A percentile compares a stretch with the other conserved stretches of the same genome.
Evolutionary conservation across 768 basidiomycete species (phyloP).

Genomic region (Lactifluus hygrophoroides): DNA sequence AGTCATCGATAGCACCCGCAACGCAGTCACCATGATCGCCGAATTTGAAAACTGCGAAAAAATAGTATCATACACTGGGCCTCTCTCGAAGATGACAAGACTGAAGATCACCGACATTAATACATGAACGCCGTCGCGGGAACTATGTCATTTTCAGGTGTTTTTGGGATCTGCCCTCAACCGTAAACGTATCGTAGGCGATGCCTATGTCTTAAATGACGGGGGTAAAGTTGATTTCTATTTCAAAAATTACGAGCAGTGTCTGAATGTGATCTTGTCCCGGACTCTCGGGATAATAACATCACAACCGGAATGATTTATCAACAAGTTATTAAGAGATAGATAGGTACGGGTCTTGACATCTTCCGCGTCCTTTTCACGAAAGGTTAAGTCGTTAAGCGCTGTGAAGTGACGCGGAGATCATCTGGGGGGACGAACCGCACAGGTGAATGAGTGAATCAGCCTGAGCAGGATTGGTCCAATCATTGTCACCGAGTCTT

Average conservation of each 20-base stretch:
- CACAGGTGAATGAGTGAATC: conserved; percentile 75
- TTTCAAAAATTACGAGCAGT: conserved; percentile 97
- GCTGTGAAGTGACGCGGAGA: conserved; percentile 58
- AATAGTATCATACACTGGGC: conserved; percentile 92
- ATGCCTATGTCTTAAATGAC: conserved; percentile 97
- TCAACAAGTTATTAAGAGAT: conserved; percentile 91
- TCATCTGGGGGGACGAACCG: conserved; percentile 95
- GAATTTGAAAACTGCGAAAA: conserved; percentile 19
- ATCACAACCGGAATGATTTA: conserved; percentile 99
- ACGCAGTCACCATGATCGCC: conserved; percentile 21
- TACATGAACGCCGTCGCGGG: conserved; percentile 99
- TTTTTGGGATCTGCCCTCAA: conserved; percentile 3
- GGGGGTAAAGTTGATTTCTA: conserved; percentile 98
- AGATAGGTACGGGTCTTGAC: conserved; percentile 51
- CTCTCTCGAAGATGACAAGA: conserved; percentile 90
- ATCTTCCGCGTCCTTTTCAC: not conserved
- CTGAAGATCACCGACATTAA: conserved; percentile 98
- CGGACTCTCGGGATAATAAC: conserved; percentile 93
- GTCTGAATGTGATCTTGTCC: conserved; percentile 90
- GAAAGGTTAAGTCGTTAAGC: conserved; percentile 8
- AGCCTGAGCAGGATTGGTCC: not conserved
- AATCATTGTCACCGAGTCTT: conserved; percentile 2
- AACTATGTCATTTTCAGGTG: conserved; percentile 47
- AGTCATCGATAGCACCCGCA: conserved; percentile 71
- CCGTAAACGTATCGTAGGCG: conserved; percentile 41